Evolutionary conservation across 2,329 filamentous ascomycete species (phyloP).

Genomic region (Dactylellina leptospora): DNA sequence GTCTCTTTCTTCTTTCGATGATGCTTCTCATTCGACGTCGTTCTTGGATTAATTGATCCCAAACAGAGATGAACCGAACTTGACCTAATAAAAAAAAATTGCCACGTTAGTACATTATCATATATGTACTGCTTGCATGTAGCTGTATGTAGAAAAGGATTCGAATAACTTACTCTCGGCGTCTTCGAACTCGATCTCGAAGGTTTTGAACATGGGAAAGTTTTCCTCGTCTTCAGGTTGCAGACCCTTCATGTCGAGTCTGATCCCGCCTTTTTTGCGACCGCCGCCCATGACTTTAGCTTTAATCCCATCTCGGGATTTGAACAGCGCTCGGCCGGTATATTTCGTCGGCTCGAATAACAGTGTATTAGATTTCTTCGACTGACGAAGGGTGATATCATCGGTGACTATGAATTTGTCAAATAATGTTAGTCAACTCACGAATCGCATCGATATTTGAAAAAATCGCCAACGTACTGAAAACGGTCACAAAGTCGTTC

Average conservation of each 20-base stretch:
- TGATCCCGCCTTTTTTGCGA: slow-evolving; percentile 43
- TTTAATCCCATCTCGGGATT: slow-evolving; percentile 46
- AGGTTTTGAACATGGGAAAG: slow-evolving; percentile 48
- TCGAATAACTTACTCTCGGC: slow-evolving; percentile 29
- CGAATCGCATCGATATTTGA: not conserved
- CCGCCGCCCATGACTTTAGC: slow-evolving; percentile 48
- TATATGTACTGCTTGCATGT: no score
- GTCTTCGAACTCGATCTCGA: slow-evolving; percentile 51
- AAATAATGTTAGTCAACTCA: not conserved
- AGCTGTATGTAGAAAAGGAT: not conserved
- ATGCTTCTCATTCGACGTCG: slow-evolving; percentile 41
- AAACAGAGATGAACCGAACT: slow-evolving; percentile 48
- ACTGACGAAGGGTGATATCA: slow-evolving; percentile 45
- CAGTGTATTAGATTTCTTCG: slow-evolving; percentile 45
- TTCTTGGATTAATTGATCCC: slow-evolving; percentile 49
- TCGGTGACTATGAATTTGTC: slow-evolving; percentile 25
- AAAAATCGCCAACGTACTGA: slow-evolving; percentile 22
- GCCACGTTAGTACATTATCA: not conserved
- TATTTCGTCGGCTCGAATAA: slow-evolving; percentile 51
- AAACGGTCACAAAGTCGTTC: slow-evolving; percentile 51
- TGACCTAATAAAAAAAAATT: slow-evolving; percentile 20
- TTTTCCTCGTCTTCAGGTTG: slow-evolving; percentile 45
- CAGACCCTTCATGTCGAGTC: slow-evolving; percentile 48
- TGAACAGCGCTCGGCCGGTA: slow-evolving; percentile 47
- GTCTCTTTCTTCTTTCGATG: slow-evolving; percentile 31